These are phyloP conservation scores for Globisporangium viniferum DNA, from an alignment of 352 stramenopile species.

Conservation along the genomic window DNA sequence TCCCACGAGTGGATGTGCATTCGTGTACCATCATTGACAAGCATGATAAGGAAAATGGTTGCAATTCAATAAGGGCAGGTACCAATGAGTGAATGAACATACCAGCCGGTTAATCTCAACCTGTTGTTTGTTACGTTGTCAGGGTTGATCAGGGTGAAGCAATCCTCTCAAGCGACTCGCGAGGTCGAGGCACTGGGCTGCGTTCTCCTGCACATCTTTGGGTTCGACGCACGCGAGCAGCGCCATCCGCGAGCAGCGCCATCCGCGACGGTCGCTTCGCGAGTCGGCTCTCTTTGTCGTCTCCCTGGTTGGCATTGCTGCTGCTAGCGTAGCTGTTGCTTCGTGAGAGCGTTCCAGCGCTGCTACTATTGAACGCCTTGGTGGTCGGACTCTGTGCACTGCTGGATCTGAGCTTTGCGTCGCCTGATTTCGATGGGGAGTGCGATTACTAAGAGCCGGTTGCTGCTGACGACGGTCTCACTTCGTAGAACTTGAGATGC, in stretches of 20 bases:
- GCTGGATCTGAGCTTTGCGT: not conserved
- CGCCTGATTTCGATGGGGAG: not conserved
- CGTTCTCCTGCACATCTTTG: slow-evolving; percentile 12
- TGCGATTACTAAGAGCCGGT: not conserved
- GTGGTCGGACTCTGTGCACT: not conserved
- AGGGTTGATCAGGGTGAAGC: slow-evolving; percentile 1
- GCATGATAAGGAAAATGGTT: no score
- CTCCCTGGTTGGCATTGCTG: not conserved
- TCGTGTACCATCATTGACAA: not conserved
- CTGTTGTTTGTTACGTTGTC: no score
- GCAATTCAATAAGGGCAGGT: no score
- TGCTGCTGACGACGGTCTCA: not conserved
- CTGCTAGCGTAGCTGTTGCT: not conserved
- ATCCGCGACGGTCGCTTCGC: slow-evolving; percentile 4
- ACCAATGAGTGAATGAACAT: no score
- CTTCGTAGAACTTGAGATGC: slow-evolving; percentile 42
- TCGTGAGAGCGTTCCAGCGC: not conserved
- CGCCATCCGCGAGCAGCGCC: slow-evolving; percentile 4
- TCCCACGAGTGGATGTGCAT: no score
- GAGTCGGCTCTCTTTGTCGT: not conserved
- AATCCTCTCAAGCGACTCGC: not conserved
- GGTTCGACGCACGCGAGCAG: slow-evolving; percentile 1
- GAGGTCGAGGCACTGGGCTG: slow-evolving; percentile 6
- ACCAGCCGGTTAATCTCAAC: no score
- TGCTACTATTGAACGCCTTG: not conserved